phyloP scores from a whole-genome alignment of 2,329 filamentous ascomycete species.

The Pseudocercospora fuligena region DNA sequence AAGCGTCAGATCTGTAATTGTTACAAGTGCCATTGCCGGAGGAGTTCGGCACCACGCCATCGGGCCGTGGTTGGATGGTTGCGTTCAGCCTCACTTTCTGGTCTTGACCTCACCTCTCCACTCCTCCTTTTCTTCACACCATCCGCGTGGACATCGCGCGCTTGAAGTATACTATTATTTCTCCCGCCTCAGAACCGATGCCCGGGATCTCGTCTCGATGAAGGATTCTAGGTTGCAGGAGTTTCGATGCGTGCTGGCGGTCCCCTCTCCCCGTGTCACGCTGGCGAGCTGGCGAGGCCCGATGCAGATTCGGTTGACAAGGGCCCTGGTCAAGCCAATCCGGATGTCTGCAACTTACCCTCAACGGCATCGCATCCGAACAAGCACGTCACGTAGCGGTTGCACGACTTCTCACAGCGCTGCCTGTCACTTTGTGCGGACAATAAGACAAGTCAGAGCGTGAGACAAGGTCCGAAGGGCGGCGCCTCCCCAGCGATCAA shows the following conservation, averaged over 20 bases:
- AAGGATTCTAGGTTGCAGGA: not conserved
- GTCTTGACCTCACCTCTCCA: conserved; percentile 10
- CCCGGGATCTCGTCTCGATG: conserved; percentile 8
- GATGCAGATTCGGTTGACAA: conserved; percentile 2
- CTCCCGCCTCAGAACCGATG: not conserved
- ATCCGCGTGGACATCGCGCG: not conserved
- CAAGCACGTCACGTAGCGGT: not conserved
- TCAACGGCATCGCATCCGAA: conserved; percentile 17
- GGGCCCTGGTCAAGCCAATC: conserved; percentile 5
- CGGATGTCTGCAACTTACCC: conserved; percentile 10
- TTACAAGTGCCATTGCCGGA: conserved; percentile 2
- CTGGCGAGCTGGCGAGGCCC: conserved; percentile 1
- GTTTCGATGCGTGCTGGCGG: not conserved
- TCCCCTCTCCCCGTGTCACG: conserved; percentile 8
- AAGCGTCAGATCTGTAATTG: conserved; percentile 1
- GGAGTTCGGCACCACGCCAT: conserved; percentile 1
- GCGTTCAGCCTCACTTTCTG: conserved; percentile 4
- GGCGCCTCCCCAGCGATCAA: not conserved
- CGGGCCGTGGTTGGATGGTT: not conserved
- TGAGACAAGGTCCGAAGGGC: not conserved
- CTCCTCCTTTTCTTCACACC: not conserved
- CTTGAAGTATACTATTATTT: not conserved
- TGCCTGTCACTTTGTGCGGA: conserved; percentile 14
- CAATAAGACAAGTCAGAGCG: conserved; percentile 9
- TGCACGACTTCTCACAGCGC: conserved; percentile 2